phyloP scores from a whole-genome alignment of 2,329 filamentous ascomycete genomes.

The Ophiostoma populinum region DNA sequence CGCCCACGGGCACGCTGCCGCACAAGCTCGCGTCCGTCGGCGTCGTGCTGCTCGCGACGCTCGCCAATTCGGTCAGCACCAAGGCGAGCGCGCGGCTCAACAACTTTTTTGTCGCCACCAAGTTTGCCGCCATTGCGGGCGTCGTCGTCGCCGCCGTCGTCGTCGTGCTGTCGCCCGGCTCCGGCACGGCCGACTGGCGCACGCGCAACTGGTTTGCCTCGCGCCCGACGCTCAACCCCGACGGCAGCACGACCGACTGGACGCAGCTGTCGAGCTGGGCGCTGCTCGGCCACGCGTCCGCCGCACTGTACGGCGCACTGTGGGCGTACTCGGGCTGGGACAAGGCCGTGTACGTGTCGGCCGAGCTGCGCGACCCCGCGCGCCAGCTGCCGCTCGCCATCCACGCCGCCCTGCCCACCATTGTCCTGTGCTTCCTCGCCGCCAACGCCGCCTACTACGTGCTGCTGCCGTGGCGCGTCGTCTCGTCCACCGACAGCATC shows the following conservation, averaged over 20 bases:
- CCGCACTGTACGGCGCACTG: constrained; percentile 42
- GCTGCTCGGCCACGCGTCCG: constrained; percentile 39
- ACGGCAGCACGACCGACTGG: constrained; percentile 33
- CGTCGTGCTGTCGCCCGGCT: constrained; percentile 20
- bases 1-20: constrained; percentile 11
- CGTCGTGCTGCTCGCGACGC: constrained; percentile 27
- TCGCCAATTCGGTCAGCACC: constrained; percentile 39
- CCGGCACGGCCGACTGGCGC: constrained; percentile 28
- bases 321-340: constrained; percentile 54
- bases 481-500: constrained; percentile 42
- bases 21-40: constrained; percentile 35
- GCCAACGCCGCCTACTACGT: constrained; percentile 47
- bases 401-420: constrained; percentile 41
- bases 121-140: constrained; percentile 31
- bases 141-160: constrained; percentile 31
- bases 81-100: constrained; percentile 36
- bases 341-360: constrained; percentile 40
- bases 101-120: constrained; percentile 35
- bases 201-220: constrained; percentile 36
- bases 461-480: constrained; percentile 39
- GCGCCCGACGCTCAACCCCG: constrained; percentile 30
- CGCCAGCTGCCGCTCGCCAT: constrained; percentile 42
- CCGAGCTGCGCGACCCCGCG: constrained; percentile 32
- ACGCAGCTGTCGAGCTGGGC: constrained; percentile 33
- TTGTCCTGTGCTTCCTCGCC: constrained; percentile 39